phyloP scores from a whole-genome alignment of 2,329 filamentous ascomycete species.

The Pseudogymnoascus sp. region DNA sequence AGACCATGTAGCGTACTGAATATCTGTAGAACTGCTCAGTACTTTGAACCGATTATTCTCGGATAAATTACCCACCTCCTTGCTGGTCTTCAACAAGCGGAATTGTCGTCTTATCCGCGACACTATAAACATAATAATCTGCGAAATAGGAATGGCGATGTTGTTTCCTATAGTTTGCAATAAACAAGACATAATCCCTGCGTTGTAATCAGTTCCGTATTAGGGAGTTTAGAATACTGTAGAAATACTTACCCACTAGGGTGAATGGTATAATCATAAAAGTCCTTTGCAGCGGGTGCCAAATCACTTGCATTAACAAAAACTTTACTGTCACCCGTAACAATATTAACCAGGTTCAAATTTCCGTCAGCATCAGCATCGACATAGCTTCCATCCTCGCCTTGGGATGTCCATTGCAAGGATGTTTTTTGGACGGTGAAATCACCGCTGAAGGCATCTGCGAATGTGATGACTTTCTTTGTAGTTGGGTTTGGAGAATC shows the following conservation, averaged over 20 bases:
- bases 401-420: constrained; percentile 46
- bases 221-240: neutral
- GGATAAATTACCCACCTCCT: constrained; percentile 39
- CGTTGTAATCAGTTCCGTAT: neutral
- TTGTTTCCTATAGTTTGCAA: constrained; percentile 59
- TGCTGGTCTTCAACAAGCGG: constrained; percentile 50
- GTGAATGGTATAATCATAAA: constrained; percentile 54
- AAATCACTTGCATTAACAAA: constrained; percentile 53
- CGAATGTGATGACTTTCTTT: constrained; percentile 23
- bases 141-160: constrained; percentile 63
- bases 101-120: constrained; percentile 45
- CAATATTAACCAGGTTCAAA: constrained; percentile 54
- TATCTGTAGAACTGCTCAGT: constrained; percentile 24
- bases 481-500: neutral
- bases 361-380: constrained; percentile 42
- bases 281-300: constrained; percentile 36
- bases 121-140: constrained; percentile 57
- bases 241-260: constrained; percentile 37
- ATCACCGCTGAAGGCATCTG: constrained; percentile 21
- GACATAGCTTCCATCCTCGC: constrained; percentile 55
- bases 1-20: constrained; percentile 59
- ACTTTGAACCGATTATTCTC: neutral
- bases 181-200: constrained; percentile 47
- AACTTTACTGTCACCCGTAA: constrained; percentile 46
- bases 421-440: constrained; percentile 19